phyloP scores from a whole-genome alignment of 2,329 filamentous ascomycete genomes.

The Fusarium sambucinum region DNA sequence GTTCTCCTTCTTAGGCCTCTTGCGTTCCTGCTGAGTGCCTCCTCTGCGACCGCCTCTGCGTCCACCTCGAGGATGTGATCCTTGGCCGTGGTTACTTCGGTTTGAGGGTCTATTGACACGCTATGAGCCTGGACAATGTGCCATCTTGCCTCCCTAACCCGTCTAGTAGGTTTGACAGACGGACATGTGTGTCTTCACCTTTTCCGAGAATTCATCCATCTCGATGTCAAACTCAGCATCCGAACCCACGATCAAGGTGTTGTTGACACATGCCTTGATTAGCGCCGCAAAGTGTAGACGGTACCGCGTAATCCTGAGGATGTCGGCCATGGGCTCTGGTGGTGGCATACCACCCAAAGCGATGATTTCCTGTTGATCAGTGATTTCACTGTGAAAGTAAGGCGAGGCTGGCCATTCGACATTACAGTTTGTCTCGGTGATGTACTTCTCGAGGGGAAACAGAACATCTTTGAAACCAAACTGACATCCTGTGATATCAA shows the following conservation, averaged over 20 bases:
- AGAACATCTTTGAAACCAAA: constrained; percentile 34
- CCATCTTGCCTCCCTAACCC: not conserved
- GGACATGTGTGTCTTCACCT: constrained; percentile 15
- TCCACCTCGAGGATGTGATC: constrained; percentile 57
- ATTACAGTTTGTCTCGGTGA: constrained; percentile 4
- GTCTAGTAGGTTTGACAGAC: not conserved
- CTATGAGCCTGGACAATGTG: not conserved
- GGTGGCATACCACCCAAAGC: not conserved
- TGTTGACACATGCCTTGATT: not conserved
- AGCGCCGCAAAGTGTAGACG: constrained; percentile 29
- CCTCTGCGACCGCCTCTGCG: constrained; percentile 61
- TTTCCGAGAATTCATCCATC: constrained; percentile 7
- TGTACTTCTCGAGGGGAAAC: constrained; percentile 25
- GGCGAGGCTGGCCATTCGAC: not conserved
- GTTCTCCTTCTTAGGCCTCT: constrained; percentile 97
- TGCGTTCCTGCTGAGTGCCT: constrained; percentile 62
- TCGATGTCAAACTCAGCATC: constrained; percentile 15
- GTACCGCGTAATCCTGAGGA: constrained; percentile 11
- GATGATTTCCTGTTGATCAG: constrained; percentile 21
- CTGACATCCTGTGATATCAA: constrained; percentile 31
- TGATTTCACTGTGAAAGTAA: constrained; percentile 22
- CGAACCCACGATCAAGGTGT: constrained; percentile 21
- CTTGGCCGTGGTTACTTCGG: constrained; percentile 59
- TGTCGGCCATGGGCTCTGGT: constrained; percentile 4
- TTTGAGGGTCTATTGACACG: constrained; percentile 58